Conservation (phyloP, 1,284 basidiomycete species). For the Farysia itapuensis region DNA sequence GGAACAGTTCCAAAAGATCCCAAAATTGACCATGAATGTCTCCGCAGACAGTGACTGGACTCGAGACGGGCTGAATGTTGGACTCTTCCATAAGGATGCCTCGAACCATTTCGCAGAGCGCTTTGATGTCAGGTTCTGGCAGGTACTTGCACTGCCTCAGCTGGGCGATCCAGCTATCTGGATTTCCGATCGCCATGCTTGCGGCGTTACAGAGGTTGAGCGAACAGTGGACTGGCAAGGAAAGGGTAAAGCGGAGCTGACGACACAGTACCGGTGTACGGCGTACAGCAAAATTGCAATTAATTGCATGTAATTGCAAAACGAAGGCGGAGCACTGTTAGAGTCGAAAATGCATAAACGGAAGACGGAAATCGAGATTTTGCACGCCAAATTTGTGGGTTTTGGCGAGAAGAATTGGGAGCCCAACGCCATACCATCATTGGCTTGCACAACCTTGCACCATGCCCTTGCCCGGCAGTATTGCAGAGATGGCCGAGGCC, state of each 20-base stretch:
- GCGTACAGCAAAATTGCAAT: neutral
- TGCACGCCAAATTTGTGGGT: too few species aligned
- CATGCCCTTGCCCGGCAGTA: conserved; percentile 29
- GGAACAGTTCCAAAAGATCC: conserved; percentile 86
- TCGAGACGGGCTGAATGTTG: conserved; percentile 89
- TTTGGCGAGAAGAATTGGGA: neutral
- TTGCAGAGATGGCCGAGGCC: conserved; percentile 34
- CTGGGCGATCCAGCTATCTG: conserved; percentile 63
- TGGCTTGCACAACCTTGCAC: neutral
- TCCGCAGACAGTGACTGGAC: conserved; percentile 87
- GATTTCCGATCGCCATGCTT: conserved; percentile 35
- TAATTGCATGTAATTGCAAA: neutral
- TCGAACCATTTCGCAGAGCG: conserved; percentile 81
- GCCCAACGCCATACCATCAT: neutral
- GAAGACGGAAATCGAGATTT: too few species aligned
- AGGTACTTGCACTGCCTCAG: conserved; percentile 82
- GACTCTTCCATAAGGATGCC: conserved; percentile 87
- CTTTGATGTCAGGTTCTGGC: conserved; percentile 87
- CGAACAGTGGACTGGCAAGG: too few species aligned
- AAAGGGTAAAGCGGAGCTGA: too few species aligned
- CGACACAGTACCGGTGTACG: neutral
- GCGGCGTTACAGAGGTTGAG: too few species aligned
- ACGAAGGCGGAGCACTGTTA: neutral
- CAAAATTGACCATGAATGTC: conserved; percentile 96
- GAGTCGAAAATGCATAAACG: too few species aligned